These are phyloP conservation scores for Fusarium neocosmosporiellum DNA, from an alignment of 2,329 filamentous ascomycete genomes.

Conservation along the genomic window DNA sequence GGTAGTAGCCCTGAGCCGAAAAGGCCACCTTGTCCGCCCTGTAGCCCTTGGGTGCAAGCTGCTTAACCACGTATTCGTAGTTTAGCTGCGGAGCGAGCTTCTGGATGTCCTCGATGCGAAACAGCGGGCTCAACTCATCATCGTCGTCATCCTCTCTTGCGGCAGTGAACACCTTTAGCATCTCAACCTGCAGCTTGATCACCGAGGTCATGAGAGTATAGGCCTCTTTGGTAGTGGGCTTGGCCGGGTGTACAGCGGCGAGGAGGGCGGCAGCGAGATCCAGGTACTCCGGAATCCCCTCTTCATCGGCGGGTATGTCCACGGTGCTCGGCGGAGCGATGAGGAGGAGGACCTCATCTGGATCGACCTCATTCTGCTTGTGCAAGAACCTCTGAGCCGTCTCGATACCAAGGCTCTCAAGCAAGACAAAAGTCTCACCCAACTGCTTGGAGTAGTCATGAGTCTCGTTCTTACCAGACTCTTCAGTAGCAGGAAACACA, in stretches of 20 bases:
- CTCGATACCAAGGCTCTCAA: slow-evolving; percentile 25
- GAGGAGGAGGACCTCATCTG: neutral
- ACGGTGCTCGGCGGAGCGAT: neutral
- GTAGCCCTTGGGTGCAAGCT: slow-evolving; percentile 21
- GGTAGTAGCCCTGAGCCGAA: slow-evolving; percentile 69
- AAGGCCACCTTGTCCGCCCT: slow-evolving; percentile 59
- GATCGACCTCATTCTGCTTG: neutral
- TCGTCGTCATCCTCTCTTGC: neutral
- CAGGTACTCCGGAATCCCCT: neutral
- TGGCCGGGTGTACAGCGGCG: neutral
- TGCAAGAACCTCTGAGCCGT: slow-evolving; percentile 12
- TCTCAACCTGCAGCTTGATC: neutral
- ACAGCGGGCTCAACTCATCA: neutral
- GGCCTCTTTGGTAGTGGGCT: slow-evolving; percentile 2
- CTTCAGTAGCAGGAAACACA: slow-evolving; percentile 6
- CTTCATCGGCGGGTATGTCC: neutral
- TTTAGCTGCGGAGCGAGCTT: slow-evolving; percentile 7
- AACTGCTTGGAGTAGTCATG: neutral
- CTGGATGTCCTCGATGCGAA: slow-evolving; percentile 1
- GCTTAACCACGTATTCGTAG: slow-evolving; percentile 11
- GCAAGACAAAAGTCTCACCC: slow-evolving; percentile 12
- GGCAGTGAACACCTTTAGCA: neutral
- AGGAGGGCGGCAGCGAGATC: slow-evolving; percentile 14
- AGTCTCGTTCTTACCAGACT: neutral
- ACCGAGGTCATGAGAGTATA: neutral